A percentile compares a stretch with the other conserved stretches of the same genome.
Evolutionary conservation across 257 asterid species (phyloP).

Genomic region (Avicennia marina): DNA sequence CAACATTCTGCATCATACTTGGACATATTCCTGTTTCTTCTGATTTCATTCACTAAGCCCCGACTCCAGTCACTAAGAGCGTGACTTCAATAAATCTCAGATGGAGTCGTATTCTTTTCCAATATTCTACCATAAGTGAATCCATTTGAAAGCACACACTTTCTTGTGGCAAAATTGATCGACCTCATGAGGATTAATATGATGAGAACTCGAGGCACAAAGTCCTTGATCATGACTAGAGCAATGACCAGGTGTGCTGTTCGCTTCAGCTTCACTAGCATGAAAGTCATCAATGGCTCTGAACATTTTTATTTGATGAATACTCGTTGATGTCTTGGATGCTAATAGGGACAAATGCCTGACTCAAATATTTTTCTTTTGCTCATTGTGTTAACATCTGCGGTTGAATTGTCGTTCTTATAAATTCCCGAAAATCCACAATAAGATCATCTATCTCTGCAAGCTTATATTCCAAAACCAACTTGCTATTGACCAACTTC

Average conservation of each 20-base stretch:
- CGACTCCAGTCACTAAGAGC: slow-evolving; percentile 8
- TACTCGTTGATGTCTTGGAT: slow-evolving; percentile 17
- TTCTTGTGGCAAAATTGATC: not conserved
- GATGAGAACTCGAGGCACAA: slow-evolving; percentile 8
- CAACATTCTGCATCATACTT: slow-evolving; percentile 2
- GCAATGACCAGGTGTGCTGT: not conserved
- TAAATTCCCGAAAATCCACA: slow-evolving; percentile 24
- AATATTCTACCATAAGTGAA: slow-evolving; percentile 4
- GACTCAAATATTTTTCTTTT: slow-evolving; percentile 13
- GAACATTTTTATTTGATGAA: not conserved
- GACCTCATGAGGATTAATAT: not conserved
- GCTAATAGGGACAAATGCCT: not conserved
- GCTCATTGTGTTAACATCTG: not conserved
- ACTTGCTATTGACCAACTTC: slow-evolving; percentile 36
- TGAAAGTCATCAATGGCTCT: slow-evolving; percentile 11
- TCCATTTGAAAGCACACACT: not conserved
- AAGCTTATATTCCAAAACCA: slow-evolving; percentile 35
- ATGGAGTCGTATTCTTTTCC: slow-evolving; percentile 21
- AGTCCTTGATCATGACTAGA: slow-evolving; percentile 3
- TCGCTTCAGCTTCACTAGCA: slow-evolving; percentile 11
- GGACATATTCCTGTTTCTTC: not conserved
- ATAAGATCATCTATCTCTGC: slow-evolving; percentile 28
- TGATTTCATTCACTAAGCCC: slow-evolving; percentile 11
- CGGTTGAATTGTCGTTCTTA: slow-evolving; percentile 11
- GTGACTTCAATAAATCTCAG: slow-evolving; percentile 9